Percentiles rank a stretch among this genome's conserved stretches.
Conservation (phyloP, 768 basidiomycete genomes). For the Pilatotrama ljubarskyi region DNA sequence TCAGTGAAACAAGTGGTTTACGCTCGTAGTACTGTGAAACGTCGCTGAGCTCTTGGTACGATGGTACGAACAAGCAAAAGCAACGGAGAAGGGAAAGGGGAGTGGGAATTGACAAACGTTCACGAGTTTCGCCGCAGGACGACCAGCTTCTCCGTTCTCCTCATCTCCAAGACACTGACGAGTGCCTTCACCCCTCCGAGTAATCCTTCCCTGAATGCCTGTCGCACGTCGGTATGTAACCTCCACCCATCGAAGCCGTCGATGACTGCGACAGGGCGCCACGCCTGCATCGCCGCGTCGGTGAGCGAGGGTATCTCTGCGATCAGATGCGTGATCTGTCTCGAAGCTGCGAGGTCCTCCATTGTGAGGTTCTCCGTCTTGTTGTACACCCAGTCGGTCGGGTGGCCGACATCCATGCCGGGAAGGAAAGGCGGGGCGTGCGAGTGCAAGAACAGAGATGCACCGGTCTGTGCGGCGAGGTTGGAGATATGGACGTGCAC, state of each 20-base stretch:
- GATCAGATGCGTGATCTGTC: conserved; percentile 63
- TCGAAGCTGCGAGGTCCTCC: conserved; percentile 38
- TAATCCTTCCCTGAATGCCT: conserved; percentile 9
- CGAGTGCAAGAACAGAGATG: conserved; percentile 81
- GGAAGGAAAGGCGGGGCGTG: conserved; percentile 55
- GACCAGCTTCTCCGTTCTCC: conserved; percentile 25
- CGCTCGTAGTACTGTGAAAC: too few relatives aligned
- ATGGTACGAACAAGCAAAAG: background rate
- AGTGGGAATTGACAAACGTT: background rate
- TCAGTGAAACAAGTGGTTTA: too few relatives aligned
- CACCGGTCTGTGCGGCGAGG: conserved; percentile 86
- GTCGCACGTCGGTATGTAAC: conserved; percentile 18
- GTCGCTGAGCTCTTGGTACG: too few relatives aligned
- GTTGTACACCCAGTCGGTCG: conserved; percentile 65
- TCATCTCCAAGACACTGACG: conserved; percentile 19
- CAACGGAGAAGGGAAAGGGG: background rate
- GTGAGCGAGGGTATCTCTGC: conserved; percentile 40
- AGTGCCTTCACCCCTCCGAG: conserved; percentile 9
- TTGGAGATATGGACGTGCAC: conserved; percentile 81
- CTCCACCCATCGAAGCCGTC: conserved; percentile 46
- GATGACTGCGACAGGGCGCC: conserved; percentile 47
- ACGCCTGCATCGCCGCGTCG: conserved; percentile 26
- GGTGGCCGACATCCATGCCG: conserved; percentile 15
- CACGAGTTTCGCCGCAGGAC: conserved; percentile 23
- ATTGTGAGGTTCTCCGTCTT: conserved; percentile 72